Conservation (phyloP, 2,329 filamentous ascomycete genomes). For the Lachnellula occidentalis region DNA sequence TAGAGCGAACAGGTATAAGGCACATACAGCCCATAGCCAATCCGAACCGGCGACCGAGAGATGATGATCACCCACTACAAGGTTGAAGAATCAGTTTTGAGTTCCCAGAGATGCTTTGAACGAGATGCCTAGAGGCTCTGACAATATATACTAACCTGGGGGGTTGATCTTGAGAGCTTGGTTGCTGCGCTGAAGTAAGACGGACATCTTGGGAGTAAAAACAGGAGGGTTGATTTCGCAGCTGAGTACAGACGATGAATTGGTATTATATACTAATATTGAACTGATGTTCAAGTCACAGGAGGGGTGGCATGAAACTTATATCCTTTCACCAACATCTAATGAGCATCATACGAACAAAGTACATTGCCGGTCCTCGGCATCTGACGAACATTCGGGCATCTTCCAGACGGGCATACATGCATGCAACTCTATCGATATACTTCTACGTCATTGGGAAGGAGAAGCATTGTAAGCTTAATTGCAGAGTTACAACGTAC, state of each 20-base stretch:
- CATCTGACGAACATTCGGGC: not conserved
- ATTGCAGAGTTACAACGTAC: not conserved
- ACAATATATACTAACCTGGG: not conserved
- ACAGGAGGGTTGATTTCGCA: too few relatives aligned
- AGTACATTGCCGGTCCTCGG: not conserved
- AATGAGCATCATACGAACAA: not conserved
- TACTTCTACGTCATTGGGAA: not conserved
- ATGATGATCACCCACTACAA: slow-evolving; percentile 6
- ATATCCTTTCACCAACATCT: not conserved
- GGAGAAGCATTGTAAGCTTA: not conserved
- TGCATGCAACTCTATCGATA: not conserved
- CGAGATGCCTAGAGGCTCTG: not conserved
- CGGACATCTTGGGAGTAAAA: not conserved
- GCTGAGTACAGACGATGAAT: not conserved
- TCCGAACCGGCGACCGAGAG: slow-evolving; percentile 53
- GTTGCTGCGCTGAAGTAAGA: slow-evolving; percentile 13
- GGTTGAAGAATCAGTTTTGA: not conserved
- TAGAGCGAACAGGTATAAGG: slow-evolving; percentile 50
- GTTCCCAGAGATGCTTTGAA: not conserved
- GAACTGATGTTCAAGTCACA: not conserved
- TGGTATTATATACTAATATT: not conserved
- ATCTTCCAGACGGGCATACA: not conserved
- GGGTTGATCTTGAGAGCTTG: slow-evolving; percentile 24
- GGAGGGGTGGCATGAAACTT: not conserved
- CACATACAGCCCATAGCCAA: slow-evolving; percentile 58